A percentile compares a stretch with the other conserved stretches of the same genome.
These are phyloP conservation scores for Neofusicoccum ribis DNA, from an alignment of 2,329 filamentous ascomycete genomes.

Conservation along the genomic window DNA sequence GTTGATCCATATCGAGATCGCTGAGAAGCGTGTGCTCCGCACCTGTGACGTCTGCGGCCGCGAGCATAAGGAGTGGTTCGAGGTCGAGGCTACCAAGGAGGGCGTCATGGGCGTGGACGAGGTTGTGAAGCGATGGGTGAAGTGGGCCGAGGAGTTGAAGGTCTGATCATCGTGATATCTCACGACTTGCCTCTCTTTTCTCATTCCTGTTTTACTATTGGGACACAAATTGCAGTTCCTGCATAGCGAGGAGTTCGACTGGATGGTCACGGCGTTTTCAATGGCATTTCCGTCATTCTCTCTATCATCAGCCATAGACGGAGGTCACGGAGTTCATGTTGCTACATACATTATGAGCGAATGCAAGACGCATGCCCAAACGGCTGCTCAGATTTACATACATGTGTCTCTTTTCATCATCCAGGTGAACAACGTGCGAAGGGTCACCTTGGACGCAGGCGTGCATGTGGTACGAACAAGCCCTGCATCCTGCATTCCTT, in stretches of 20 bases:
- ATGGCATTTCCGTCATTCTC: background rate
- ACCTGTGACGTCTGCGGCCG: slow-evolving; percentile 77
- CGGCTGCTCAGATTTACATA: background rate
- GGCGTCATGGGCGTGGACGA: slow-evolving; percentile 70
- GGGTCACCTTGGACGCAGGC: no score
- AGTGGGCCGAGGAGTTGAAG: slow-evolving; percentile 66
- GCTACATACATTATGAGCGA: background rate
- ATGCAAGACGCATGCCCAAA: background rate
- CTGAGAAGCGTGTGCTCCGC: slow-evolving; percentile 57
- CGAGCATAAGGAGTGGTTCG: slow-evolving; percentile 94
- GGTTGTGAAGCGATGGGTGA: slow-evolving; percentile 79
- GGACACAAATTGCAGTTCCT: background rate
- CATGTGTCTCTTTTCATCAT: background rate
- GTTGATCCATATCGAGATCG: slow-evolving; percentile 87
- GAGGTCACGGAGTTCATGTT: background rate
- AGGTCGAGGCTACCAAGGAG: slow-evolving; percentile 72
- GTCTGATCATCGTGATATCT: background rate
- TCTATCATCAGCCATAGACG: background rate
- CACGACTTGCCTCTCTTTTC: background rate
- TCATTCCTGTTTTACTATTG: background rate
- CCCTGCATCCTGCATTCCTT: no score
- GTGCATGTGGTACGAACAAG: no score
- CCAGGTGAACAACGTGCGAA: no score
- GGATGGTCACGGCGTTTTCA: background rate
- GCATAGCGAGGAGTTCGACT: background rate